Base-by-base conservation (phyloP, 306 rosid genomes). In the Begonia masoniana region DNA sequence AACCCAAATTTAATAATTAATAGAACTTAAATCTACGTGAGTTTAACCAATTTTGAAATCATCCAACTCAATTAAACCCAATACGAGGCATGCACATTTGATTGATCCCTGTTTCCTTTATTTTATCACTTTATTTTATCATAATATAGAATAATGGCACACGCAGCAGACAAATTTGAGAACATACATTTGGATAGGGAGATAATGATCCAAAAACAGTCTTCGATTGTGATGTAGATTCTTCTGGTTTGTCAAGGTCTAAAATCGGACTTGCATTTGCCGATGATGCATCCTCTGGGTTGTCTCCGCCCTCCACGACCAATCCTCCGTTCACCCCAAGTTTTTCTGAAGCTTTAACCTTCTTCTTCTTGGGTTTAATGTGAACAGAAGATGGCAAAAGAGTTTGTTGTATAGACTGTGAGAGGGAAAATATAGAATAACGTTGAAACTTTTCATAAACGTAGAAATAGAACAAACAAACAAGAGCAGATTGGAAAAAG, bases 301-400 rank as follows among this genome's bases (percentile, higher is more conserved):
- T 66, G 15, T 55, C 68, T 47, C 59, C 75, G n/a, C 53, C 69
- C 50, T 60, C 64, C 67, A 19, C 76, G 60, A 73, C 59, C 61
- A 65, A 59, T 67, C 74, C 73, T 50, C 94, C 87, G 66, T 86
- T 81, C 16, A 54, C 51, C 61, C 48, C 61, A 35, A 62, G 68
- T 63, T 75, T 48, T 66, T 69, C 13, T 53, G 93, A 72, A 56
- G 71, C 64, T 67, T 78, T 82, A 53, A 23, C 70, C 62, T 77
- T 89, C 71, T 72, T 82, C 78, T 59, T 78, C 15, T 60, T 65
- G 62, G 9, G 8, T 31, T 12, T 48, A 12, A 86, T 78, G 76
- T 79, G 94, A 49, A 79, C 66, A 17, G 99, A 68, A 55, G 94
- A 86, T 0, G 96, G 99, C 63, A 86, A 81, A 46, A 91, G 77